These are phyloP conservation scores for Stephania japonica DNA, from an alignment of 164 flowering plant species.

Conservation along the genomic window DNA sequence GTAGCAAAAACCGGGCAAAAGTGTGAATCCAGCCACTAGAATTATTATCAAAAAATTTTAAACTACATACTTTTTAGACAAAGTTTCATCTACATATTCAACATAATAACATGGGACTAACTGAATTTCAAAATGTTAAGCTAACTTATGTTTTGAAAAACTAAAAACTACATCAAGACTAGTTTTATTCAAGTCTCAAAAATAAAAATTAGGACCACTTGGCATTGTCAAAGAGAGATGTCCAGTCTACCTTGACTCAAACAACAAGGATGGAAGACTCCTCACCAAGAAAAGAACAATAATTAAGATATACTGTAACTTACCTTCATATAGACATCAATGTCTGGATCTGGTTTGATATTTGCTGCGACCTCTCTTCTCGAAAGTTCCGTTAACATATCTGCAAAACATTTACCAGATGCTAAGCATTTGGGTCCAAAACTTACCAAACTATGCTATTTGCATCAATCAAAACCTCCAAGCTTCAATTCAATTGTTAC, in stretches of 20 bases:
- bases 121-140: no score
- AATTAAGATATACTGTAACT: no score
- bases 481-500: conserved; percentile 13
- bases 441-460: not conserved
- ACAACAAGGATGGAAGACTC: not conserved
- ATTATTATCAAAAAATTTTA: no score
- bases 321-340: conserved; percentile 79
- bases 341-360: conserved; percentile 61
- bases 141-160: no score
- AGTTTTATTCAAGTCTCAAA: not conserved
- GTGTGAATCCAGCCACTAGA: no score
- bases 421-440: no score
- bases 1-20: no score
- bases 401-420: conserved; percentile 24
- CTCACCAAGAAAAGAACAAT: not conserved
- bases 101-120: no score
- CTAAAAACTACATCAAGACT: no score
- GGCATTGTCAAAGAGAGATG: not conserved
- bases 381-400: conserved; percentile 55
- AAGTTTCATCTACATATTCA: no score
- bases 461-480: no score
- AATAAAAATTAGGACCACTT: not conserved
- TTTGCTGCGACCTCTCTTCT: conserved; percentile 65
- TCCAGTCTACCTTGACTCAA: not conserved
- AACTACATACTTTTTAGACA: no score